phyloP scores from a whole-genome alignment of 169 alveolate genomes.

The Plasmodium malariae region DNA sequence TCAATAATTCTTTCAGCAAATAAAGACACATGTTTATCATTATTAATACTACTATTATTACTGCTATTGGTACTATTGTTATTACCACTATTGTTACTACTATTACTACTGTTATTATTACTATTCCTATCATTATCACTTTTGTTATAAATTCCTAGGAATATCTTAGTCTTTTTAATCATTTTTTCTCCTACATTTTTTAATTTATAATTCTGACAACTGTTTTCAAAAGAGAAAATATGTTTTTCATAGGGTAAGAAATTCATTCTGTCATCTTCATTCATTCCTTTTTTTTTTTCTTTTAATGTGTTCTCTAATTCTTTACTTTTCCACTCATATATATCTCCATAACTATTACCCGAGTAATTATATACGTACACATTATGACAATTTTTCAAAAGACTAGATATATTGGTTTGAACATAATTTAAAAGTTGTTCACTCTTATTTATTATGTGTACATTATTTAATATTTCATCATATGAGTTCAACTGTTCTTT shows the following conservation, averaged over 20 bases:
- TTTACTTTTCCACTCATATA: constrained; percentile 4
- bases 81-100: background rate
- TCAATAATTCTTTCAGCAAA: constrained; percentile 52
- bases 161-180: constrained; percentile 41
- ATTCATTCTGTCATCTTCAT: background rate
- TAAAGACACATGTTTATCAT: constrained; percentile 26
- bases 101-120: background rate
- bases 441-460: constrained; percentile 57
- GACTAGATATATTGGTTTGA: background rate
- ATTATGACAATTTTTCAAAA: background rate
- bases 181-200: constrained; percentile 32
- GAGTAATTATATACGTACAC: constrained; percentile 48
- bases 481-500: background rate
- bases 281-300: background rate
- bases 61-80: constrained; percentile 17
- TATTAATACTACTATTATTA: background rate
- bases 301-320: background rate
- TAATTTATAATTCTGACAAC: constrained; percentile 23
- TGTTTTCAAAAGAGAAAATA: constrained; percentile 31
- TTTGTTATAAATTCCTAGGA: constrained; percentile 38
- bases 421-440: background rate
- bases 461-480: background rate
- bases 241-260: constrained; percentile 61
- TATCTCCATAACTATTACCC: constrained; percentile 37
- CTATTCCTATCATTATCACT: constrained; percentile 5